These are phyloP conservation scores for Bullera alba DNA, from an alignment of 768 basidiomycete species.

Conservation along the genomic window DNA sequence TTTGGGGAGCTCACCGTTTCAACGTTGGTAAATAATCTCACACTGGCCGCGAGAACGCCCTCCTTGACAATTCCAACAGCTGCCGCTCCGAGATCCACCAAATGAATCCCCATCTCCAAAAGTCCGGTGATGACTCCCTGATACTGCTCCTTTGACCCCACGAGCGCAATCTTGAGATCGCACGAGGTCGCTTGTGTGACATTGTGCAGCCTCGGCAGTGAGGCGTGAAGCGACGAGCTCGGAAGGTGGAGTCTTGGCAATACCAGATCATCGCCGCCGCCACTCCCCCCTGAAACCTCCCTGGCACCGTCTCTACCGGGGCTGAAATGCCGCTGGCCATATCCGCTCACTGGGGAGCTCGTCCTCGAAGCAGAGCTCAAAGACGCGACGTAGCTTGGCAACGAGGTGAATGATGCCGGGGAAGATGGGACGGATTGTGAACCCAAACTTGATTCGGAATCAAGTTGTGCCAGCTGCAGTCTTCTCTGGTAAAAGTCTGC, in stretches of 20 bases:
- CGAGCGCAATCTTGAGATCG: constrained; percentile 3
- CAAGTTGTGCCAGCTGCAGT: no score
- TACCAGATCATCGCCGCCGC: constrained; percentile 27
- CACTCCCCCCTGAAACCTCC: no score
- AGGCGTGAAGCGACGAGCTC: constrained; percentile 25
- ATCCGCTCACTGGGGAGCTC: background rate
- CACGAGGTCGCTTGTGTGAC: no score
- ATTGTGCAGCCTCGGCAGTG: background rate
- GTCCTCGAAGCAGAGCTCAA: background rate
- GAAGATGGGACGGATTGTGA: constrained; percentile 1
- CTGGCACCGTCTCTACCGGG: background rate
- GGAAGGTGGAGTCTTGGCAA: constrained; percentile 31
- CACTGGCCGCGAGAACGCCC: constrained; percentile 14
- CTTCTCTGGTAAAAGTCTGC: no score
- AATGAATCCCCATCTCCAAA: constrained; percentile 15
- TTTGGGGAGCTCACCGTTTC: no score
- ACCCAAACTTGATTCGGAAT: no score
- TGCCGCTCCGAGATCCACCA: constrained; percentile 17
- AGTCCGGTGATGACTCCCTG: constrained; percentile 7
- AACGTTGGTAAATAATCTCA: no score
- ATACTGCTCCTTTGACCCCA: constrained; percentile 6
- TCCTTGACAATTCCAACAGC: constrained; percentile 18
- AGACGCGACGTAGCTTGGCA: constrained; percentile 4
- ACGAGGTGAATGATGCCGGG: background rate
- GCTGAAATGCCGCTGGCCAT: background rate